phyloP scores from a whole-genome alignment of 371 early-diverging fungal species.

The Mucor piriformis region DNA sequence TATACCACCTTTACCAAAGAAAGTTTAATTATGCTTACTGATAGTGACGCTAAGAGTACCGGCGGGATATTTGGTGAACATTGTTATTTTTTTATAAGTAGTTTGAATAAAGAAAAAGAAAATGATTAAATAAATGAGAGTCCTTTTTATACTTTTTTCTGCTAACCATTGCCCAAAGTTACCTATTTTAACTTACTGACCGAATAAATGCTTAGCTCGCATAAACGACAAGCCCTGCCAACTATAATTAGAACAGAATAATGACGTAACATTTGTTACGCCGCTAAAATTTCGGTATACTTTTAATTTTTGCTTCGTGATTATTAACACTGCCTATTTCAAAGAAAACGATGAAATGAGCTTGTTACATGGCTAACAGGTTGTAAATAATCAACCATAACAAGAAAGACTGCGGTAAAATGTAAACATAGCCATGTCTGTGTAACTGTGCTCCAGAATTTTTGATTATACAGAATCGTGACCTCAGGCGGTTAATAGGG shows the following conservation, averaged over 20 bases:
- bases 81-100: background rate
- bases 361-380: background rate
- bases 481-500: slow-evolving; percentile 2
- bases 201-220: background rate
- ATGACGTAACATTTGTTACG: background rate
- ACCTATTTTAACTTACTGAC: background rate
- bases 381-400: background rate
- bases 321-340: background rate
- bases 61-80: slow-evolving; percentile 26
- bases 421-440: no score
- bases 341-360: background rate
- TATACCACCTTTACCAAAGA: background rate
- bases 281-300: background rate
- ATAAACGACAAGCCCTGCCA: background rate
- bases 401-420: no score
- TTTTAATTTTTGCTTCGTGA: background rate
- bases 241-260: background rate
- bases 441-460: no score
- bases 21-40: slow-evolving; percentile 20
- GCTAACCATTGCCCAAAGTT: background rate
- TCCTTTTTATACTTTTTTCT: slow-evolving; percentile 16
- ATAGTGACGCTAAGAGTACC: slow-evolving; percentile 30
- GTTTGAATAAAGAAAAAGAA: slow-evolving; percentile 1
- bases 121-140: background rate
- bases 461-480: background rate